Evolutionary conservation across 345 rosid genomes (phyloP).

Genomic region (Anastatica hierochuntica): DNA sequence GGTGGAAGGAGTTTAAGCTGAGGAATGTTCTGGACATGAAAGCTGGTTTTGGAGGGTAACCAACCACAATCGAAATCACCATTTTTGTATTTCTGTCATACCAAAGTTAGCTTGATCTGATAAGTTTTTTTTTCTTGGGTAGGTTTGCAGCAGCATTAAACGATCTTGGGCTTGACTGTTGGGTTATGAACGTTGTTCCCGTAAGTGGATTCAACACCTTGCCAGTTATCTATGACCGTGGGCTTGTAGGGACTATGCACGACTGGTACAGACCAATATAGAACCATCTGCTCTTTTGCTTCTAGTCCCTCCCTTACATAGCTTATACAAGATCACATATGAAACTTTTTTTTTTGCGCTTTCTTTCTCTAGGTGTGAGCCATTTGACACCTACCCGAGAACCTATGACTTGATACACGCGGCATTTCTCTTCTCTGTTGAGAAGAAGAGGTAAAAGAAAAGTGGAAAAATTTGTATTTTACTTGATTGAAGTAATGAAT

Average conservation of each 20-base stretch:
- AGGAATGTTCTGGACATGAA: slow-evolving; percentile 61
- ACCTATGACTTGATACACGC: slow-evolving; percentile 60
- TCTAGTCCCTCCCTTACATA: not conserved
- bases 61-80: slow-evolving; percentile 14
- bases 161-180: slow-evolving; percentile 42
- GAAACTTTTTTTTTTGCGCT: not conserved
- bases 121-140: slow-evolving; percentile 7
- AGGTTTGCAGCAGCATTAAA: slow-evolving; percentile 60
- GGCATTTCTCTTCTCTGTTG: slow-evolving; percentile 47
- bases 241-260: slow-evolving; percentile 56
- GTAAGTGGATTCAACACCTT: slow-evolving; percentile 48
- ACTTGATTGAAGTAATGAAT: not conserved
- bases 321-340: slow-evolving; percentile 8
- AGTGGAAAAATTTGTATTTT: not conserved
- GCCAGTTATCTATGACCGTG: slow-evolving; percentile 60
- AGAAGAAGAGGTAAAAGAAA: slow-evolving; percentile 38
- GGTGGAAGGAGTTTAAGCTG: slow-evolving; percentile 42
- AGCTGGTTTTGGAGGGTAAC: slow-evolving; percentile 70
- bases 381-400: slow-evolving; percentile 59
- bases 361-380: slow-evolving; percentile 42
- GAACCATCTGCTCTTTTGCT: not conserved
- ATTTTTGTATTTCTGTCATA: not conserved
- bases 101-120: not conserved
- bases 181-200: slow-evolving; percentile 67
- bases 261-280: slow-evolving; percentile 39